Percentiles rank a stretch among this genome's conserved stretches.
Evolutionary conservation across 2,329 filamentous ascomycete genomes (phyloP).

Genomic region (Sordariomycetes sp.): DNA sequence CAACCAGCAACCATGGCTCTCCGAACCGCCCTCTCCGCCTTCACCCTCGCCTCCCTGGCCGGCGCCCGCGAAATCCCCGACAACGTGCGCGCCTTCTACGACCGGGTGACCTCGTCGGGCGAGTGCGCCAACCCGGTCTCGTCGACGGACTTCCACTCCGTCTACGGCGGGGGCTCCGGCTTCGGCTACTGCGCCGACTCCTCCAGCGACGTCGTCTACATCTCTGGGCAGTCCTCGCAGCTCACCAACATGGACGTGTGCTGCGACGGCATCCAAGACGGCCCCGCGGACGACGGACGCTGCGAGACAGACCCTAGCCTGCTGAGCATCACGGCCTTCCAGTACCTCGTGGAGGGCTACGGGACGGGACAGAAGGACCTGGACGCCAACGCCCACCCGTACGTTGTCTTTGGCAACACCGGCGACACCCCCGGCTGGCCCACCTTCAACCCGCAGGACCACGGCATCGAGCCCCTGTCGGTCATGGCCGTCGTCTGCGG

Average conservation of each 20-base stretch:
- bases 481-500: constrained; percentile 47
- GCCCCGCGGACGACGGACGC: constrained; percentile 29
- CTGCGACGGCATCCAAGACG: constrained; percentile 41
- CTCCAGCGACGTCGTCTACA: constrained; percentile 32
- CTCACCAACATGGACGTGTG: constrained; percentile 50
- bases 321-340: constrained; percentile 39
- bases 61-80: constrained; percentile 25
- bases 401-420: constrained; percentile 44
- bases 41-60: constrained; percentile 11
- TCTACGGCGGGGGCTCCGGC: constrained; percentile 18
- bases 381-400: constrained; percentile 40
- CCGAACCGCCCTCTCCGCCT: constrained; percentile 11
- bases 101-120: constrained; percentile 24
- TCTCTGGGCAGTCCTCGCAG: constrained; percentile 29
- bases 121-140: constrained; percentile 27
- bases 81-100: constrained; percentile 30
- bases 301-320: constrained; percentile 31
- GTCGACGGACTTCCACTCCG: constrained; percentile 29
- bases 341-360: constrained; percentile 25
- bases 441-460: constrained; percentile 28
- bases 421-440: constrained; percentile 20
- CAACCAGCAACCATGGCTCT: too few species aligned
- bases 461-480: constrained; percentile 39
- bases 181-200: constrained; percentile 39
- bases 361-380: constrained; percentile 29